These are phyloP conservation scores for Nidularia sp. DNA, from an alignment of 768 basidiomycete genomes.

Conservation along the genomic window DNA sequence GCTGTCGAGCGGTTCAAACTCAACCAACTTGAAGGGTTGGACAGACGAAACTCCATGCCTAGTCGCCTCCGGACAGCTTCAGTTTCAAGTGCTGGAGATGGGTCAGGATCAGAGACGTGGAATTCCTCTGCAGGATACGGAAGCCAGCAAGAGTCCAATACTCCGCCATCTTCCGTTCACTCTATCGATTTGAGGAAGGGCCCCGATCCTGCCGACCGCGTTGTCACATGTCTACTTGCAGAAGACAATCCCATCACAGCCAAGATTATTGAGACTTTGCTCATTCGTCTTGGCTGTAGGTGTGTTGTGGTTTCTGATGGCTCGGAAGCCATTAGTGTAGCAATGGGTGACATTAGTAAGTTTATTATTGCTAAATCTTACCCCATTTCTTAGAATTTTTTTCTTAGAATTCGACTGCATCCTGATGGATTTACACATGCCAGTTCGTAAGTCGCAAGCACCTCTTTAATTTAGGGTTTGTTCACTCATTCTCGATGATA, in stretches of 20 bases:
- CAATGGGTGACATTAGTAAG: conserved; percentile 96
- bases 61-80: conserved; percentile 86
- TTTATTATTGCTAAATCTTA: conserved; percentile 15
- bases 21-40: conserved; percentile 71
- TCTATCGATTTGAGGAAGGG: conserved; percentile 77
- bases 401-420: conserved; percentile 87
- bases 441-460: conserved; percentile 61
- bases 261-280: conserved; percentile 93
- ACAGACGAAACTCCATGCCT: conserved; percentile 80
- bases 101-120: conserved; percentile 76
- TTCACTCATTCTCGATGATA: conserved; percentile 15
- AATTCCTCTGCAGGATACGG: conserved; percentile 51
- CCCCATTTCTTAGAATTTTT: conserved; percentile 12
- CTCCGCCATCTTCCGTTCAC: conserved; percentile 82
- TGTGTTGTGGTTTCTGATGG: conserved; percentile 96
- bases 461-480: neutral
- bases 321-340: conserved; percentile 94
- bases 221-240: conserved; percentile 91
- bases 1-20: conserved; percentile 87
- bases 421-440: conserved; percentile 94
- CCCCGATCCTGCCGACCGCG: conserved; percentile 77
- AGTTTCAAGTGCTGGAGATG: conserved; percentile 76
- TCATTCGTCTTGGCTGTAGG: conserved; percentile 91
- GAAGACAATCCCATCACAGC: conserved; percentile 98
- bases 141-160: conserved; percentile 55